These are phyloP conservation scores for Penicillium sp. DNA, from an alignment of 2,329 filamentous ascomycete genomes.

Conservation along the genomic window DNA sequence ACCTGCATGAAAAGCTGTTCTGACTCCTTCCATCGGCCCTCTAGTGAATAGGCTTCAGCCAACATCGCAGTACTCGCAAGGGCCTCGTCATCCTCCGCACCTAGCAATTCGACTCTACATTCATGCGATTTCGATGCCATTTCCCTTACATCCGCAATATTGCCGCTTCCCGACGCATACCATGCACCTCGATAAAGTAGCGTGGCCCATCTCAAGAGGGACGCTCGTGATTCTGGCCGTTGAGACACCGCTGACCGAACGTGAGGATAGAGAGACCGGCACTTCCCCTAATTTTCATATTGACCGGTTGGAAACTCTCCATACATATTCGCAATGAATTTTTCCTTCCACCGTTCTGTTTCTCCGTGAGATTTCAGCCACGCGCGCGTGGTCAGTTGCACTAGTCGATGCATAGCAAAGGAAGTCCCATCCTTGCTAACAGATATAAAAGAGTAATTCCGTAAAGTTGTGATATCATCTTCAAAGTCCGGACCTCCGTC, in stretches of 20 bases:
- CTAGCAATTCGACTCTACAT: too few species aligned
- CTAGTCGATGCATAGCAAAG: slow-evolving; percentile 32
- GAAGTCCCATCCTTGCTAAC: neutral
- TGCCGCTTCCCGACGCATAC: neutral
- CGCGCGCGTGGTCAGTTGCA: slow-evolving; percentile 26
- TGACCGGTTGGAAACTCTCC: slow-evolving; percentile 19
- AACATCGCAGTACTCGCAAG: too few species aligned
- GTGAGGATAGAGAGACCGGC: slow-evolving; percentile 29
- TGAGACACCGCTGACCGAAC: slow-evolving; percentile 15
- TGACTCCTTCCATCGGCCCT: too few species aligned
- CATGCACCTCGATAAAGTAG: neutral
- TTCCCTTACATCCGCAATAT: neutral
- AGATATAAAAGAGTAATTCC: slow-evolving; percentile 14
- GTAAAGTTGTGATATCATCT: neutral
- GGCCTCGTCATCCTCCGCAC: too few species aligned
- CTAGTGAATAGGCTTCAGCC: too few species aligned
- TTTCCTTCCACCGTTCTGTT: slow-evolving; percentile 26
- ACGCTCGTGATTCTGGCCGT: neutral
- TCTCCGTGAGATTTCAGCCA: slow-evolving; percentile 31
- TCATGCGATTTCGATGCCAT: neutral
- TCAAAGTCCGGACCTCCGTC: neutral
- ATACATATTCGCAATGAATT: slow-evolving; percentile 23
- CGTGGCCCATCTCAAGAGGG: neutral
- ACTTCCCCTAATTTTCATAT: slow-evolving; percentile 29
- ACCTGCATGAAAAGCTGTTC: too few species aligned